Conservation (phyloP, 495 filamentous ascomycete species). For the Penicillium crystallinum region DNA sequence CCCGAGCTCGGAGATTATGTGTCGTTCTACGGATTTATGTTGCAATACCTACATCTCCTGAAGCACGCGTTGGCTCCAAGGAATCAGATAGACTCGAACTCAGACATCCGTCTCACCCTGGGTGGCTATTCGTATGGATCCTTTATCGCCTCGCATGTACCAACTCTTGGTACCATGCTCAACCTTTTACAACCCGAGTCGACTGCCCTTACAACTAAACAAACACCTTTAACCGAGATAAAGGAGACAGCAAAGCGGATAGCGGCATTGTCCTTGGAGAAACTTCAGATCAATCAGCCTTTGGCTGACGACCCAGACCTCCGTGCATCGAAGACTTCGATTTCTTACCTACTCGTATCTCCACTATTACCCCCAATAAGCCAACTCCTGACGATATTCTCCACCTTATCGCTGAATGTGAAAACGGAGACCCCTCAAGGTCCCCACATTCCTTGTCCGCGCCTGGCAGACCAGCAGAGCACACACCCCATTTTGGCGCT, state of each 20-base stretch:
- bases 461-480: conserved; percentile 50
- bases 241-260: conserved; percentile 59
- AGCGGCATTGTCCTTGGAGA: conserved; percentile 32
- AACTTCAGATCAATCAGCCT: conserved; percentile 1
- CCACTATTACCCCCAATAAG: conserved; percentile 65
- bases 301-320: conserved; percentile 2
- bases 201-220: neutral
- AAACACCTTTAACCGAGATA: conserved; percentile 57
- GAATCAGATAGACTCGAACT: neutral
- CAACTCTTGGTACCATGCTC: conserved; percentile 53
- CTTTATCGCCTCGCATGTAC: conserved; percentile 69
- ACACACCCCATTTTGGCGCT: conserved; percentile 61
- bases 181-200: conserved; percentile 41
- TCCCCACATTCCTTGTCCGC: conserved; percentile 30
- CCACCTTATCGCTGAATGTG: conserved; percentile 29
- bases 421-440: conserved; percentile 17
- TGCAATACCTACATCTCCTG: conserved; percentile 58
- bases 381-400: conserved; percentile 53
- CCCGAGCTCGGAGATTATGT: conserved; percentile 77
- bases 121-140: conserved; percentile 93
- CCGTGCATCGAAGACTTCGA: conserved; percentile 22
- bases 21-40: conserved; percentile 71
- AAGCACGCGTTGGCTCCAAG: neutral
- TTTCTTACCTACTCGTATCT: conserved; percentile 74
- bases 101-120: conserved; percentile 46